Conservation (phyloP, 208 protist genomes). For the Trypanosoma rangeli region DNA sequence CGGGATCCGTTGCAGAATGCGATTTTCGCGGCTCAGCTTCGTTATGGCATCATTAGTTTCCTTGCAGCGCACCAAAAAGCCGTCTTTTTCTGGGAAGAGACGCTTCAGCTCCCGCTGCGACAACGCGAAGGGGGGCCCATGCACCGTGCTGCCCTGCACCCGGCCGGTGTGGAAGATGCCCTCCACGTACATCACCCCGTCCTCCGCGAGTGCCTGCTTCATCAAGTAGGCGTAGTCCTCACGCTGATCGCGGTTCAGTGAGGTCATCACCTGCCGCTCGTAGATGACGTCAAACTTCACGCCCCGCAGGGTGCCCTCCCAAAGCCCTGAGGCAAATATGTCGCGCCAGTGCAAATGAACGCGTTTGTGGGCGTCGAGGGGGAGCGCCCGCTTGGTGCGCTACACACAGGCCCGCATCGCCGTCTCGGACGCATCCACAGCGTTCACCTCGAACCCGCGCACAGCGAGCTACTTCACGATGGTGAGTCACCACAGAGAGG, state of each 20-base stretch:
- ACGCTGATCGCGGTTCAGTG: constrained; percentile 74
- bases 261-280: constrained; percentile 85
- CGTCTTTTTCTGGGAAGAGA: constrained; percentile 66
- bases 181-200: constrained; percentile 88
- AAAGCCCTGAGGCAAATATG: constrained; percentile 81
- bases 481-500: constrained; percentile 90
- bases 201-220: constrained; percentile 78
- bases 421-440: constrained; percentile 75
- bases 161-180: constrained; percentile 85
- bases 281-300: constrained; percentile 86
- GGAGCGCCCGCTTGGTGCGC: constrained; percentile 57
- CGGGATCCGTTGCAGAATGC: constrained; percentile 73
- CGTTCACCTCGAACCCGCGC: constrained; percentile 85
- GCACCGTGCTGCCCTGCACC: constrained; percentile 76
- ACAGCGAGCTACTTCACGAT: constrained; percentile 65
- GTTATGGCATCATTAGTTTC: constrained; percentile 83
- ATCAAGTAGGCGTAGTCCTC: constrained; percentile 84
- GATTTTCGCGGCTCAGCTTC: constrained; percentile 79
- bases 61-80: constrained; percentile 86
- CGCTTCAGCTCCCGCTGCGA: constrained; percentile 68
- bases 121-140: constrained; percentile 74
- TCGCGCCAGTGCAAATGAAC: constrained; percentile 77
- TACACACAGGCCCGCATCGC: constrained; percentile 69
- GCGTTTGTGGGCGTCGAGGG: constrained; percentile 34
- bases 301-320: constrained; percentile 50